Percentiles rank a stretch among this genome's conserved stretches.
phyloP scores from a whole-genome alignment of 1,284 basidiomycete genomes.

The Puccinia coronata region DNA sequence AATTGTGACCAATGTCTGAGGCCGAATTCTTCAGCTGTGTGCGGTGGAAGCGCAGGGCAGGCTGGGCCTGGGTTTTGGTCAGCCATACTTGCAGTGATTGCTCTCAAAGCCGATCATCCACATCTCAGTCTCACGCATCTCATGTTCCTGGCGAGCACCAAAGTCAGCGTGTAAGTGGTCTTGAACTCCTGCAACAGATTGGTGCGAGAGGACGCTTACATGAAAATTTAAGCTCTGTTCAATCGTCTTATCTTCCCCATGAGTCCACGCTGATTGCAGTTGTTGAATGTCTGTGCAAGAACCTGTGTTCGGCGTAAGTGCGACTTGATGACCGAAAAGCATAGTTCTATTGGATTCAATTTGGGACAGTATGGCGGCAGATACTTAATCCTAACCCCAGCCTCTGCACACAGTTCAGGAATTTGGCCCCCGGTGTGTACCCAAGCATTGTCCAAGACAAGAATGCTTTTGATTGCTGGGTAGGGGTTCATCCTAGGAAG shows the following conservation, averaged over 20 bases:
- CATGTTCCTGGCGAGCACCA: background rate
- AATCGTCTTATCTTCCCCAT: conserved; percentile 31
- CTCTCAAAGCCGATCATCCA: conserved; percentile 7
- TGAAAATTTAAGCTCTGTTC: conserved; percentile 6
- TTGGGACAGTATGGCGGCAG: too few species aligned
- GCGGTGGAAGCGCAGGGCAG: conserved; percentile 30
- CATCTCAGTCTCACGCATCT: background rate
- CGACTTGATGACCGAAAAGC: too few species aligned
- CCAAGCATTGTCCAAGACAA: too few species aligned
- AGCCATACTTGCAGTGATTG: conserved; percentile 10
- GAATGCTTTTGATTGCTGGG: too few species aligned
- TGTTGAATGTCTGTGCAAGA: too few species aligned
- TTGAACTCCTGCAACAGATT: background rate
- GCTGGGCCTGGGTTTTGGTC: background rate
- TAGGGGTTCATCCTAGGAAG: too few species aligned
- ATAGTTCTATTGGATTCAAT: too few species aligned
- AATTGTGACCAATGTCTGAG: conserved; percentile 26
- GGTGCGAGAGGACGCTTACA: background rate
- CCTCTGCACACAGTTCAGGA: too few species aligned
- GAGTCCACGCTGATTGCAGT: conserved; percentile 5
- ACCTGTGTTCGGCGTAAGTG: too few species aligned
- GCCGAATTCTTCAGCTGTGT: background rate
- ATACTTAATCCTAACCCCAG: too few species aligned
- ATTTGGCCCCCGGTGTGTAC: too few species aligned
- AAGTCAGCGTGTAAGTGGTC: background rate